These are phyloP conservation scores for Jatropha curcas DNA, from an alignment of 345 rosid genomes.

Conservation along the genomic window DNA sequence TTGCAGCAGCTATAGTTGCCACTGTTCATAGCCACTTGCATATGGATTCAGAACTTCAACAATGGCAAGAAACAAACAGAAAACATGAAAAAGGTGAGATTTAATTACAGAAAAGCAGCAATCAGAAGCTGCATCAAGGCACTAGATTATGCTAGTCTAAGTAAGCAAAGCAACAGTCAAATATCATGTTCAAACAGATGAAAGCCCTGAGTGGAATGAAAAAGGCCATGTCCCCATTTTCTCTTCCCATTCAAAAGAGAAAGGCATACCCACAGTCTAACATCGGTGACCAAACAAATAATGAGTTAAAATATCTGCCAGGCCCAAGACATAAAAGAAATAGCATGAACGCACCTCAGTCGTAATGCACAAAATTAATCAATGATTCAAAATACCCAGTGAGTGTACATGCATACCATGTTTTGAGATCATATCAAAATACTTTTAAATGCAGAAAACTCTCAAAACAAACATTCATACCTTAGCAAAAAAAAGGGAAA, in stretches of 20 bases:
- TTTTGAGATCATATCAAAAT: neutral
- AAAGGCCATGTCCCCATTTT: neutral
- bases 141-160: too few relatives aligned
- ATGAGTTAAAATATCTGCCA: neutral
- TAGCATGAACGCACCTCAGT: neutral
- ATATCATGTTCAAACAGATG: too few relatives aligned
- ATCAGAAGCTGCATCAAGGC: too few relatives aligned
- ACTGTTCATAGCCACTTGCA: neutral
- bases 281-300: neutral
- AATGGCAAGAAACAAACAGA: neutral
- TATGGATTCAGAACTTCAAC: neutral
- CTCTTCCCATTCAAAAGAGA: neutral
- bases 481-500: neutral
- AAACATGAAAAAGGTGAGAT: neutral
- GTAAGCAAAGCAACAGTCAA: too few relatives aligned
- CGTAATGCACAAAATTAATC: neutral
- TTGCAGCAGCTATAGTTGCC: neutral
- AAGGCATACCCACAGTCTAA: neutral
- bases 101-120: neutral
- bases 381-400: neutral
- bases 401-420: too few relatives aligned
- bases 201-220: too few relatives aligned
- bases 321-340: neutral
- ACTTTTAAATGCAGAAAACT: neutral
- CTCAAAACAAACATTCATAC: neutral